Evolutionary conservation across 805 yeast genomes (phyloP), one percentile per base, ranked within the genome.

Genomic region (Starmerella lactis-condensi): DNA sequence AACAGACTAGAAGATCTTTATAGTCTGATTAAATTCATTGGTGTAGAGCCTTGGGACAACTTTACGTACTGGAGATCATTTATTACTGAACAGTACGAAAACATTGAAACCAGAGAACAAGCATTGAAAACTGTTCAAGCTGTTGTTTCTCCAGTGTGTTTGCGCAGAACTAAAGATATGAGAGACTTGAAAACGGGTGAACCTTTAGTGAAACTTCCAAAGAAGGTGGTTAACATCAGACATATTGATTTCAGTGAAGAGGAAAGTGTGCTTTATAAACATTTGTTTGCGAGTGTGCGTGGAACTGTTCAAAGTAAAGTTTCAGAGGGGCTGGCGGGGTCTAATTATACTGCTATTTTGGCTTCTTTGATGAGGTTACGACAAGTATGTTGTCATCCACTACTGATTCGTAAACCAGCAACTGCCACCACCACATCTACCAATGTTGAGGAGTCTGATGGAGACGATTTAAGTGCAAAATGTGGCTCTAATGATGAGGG

Each of bases 21-120:
- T 47, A 73, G 92, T 5, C 53, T 82, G 29, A 67, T 82, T 12
- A 69, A 70, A 41, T 85, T 74, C 45, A 54, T 85, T 29, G 61
- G 70, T 26, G 53, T 83, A n/a, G 79, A 77, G 42, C 96, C 96
- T 1, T 85, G 95, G 95, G 61, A 72, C 24, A 75, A 75, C 42
- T 71, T 76, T 34, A 63, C 78, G 1, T 73, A 75, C 39, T 85
- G 96, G 96, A 75, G 73, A 42, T 69, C 79, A 11, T 82, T 82
- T 48, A 67, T 85, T 18, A 74, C 93, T 0, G 53, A 62, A 9
- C 94, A 94, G 1, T 83, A 79, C 53, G 89, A 78, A 43, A 71
- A 69, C 30, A 72, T 69, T 41, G 67, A 74, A 19, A 63, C 75
- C 15, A 60, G 67, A 5, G 71, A 72, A 40, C 17, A 15, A 4